Conservation (phyloP, 2,329 filamentous ascomycete species). For the Diaporthe sp. region DNA sequence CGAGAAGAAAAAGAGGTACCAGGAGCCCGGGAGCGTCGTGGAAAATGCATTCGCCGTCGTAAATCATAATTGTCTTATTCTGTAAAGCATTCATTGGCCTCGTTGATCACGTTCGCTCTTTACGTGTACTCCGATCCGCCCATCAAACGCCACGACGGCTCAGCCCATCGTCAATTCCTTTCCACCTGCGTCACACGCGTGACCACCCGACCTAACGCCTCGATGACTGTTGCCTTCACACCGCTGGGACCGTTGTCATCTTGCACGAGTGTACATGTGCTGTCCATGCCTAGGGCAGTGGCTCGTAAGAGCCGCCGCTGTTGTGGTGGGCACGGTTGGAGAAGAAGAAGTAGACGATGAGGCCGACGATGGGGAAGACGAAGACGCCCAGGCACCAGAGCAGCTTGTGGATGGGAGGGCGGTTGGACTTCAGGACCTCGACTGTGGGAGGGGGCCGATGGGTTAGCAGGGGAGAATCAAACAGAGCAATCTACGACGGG, state of each 20-base stretch:
- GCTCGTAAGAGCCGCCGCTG: conserved; percentile 67
- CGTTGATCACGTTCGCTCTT: no score
- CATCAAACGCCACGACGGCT: not conserved
- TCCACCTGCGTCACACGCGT: no score
- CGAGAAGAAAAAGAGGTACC: not conserved
- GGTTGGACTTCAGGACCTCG: conserved; percentile 75
- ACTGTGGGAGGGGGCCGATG: conserved; percentile 55
- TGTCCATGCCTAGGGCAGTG: conserved; percentile 51
- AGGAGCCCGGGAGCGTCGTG: not conserved
- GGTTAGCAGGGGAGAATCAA: not conserved
- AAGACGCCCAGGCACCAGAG: conserved; percentile 75
- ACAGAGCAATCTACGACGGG: not conserved
- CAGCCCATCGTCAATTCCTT: not conserved
- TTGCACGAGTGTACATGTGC: not conserved
- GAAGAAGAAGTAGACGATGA: conserved; percentile 75
- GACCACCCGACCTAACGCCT: not conserved
- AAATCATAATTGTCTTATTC: not conserved
- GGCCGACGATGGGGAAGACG: conserved; percentile 73
- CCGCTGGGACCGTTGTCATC: no score
- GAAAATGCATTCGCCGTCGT: not conserved
- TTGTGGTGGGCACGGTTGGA: conserved; percentile 72
- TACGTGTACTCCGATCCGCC: not conserved
- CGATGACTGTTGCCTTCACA: not conserved
- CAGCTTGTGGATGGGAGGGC: conserved; percentile 69
- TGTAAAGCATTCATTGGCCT: not conserved